Evolutionary conservation across 495 filamentous ascomycete genomes (phyloP), one percentile per base, ranked within the genome.

Genomic region (Penicillium samsonianum): DNA sequence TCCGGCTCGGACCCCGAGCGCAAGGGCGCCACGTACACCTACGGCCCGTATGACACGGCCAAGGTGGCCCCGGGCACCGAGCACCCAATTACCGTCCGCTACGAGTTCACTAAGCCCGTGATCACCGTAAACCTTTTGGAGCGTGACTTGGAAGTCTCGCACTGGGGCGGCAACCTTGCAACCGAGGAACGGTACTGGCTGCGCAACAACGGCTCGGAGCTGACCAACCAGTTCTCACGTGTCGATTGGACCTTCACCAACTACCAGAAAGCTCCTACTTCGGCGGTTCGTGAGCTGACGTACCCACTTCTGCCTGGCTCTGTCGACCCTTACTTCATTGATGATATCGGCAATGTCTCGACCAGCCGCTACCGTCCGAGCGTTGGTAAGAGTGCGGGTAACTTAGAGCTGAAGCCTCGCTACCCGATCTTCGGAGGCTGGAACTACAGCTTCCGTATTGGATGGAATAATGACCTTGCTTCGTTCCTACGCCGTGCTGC

Each of bases 101-200:
- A 95, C 75, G 92, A 98, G 66, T 96, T 96, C 80, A 98, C 91
- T 42, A 91, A 90, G 71, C 95, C 94, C 6, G 76, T 98, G 40
- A 87, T 85, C 53, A 89, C 91, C 63, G 82, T 88, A 37, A 83
- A 82, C 17, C 71, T 82, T 6, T 77, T 97, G 42, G 90, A 97
- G 78, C 86, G 94, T 23, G 92, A 96, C 64, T 75, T 98, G 55
- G 93, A 98, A 72, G 88, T 98, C 59, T 94, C 90, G 63, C 95
- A 98, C 70, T 98, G 94, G 94, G 94, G 94, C 58, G 95, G 94
- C 23, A 98, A 98, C 69, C 74, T 98, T 40, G 94, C 93, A 0
- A 88, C 89, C 25, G 95, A 98, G 70, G 94, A 98, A 71, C 85
- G 91, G 48, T 97, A 96, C 79, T 90, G 85, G 74, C 82, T 97